phyloP scores from a whole-genome alignment of 208 protist species.

The Borovskyia barvae region DNA sequence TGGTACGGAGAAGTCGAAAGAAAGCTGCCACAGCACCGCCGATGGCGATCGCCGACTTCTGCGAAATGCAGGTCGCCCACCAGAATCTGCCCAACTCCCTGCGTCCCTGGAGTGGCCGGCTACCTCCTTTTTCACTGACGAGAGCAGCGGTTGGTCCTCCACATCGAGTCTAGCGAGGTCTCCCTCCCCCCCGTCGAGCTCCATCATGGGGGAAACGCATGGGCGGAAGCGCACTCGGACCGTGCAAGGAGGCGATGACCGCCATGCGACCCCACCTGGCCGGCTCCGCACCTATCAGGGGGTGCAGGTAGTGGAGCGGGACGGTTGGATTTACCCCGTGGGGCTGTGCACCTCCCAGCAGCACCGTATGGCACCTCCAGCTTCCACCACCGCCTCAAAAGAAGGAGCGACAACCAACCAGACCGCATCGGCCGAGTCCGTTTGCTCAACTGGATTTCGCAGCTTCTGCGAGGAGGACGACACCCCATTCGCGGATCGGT shows the following conservation, averaged over 20 bases:
- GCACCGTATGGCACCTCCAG: no score
- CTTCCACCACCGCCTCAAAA: no score
- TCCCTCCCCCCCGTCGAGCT: background rate
- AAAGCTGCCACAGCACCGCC: no score
- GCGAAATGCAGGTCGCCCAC: background rate
- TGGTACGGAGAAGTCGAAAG: no score
- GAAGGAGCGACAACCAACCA: no score
- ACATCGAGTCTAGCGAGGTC: slow-evolving; percentile 7
- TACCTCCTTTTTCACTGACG: slow-evolving; percentile 27
- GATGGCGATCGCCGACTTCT: background rate
- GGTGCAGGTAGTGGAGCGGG: slow-evolving; percentile 44
- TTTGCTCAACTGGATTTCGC: no score
- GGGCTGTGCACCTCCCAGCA: slow-evolving; percentile 27
- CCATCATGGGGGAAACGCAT: background rate
- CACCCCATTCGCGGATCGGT: no score
- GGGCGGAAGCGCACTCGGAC: background rate
- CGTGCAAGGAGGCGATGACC: background rate
- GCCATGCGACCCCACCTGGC: background rate
- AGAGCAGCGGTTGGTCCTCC: slow-evolving; percentile 20
- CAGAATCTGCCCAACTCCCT: background rate
- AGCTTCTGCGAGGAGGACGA: no score
- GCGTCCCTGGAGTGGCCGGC: slow-evolving; percentile 10
- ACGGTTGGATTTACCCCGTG: slow-evolving; percentile 61
- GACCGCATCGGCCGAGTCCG: no score
- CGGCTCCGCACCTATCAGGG: slow-evolving; percentile 12